Conservation (phyloP, 495 filamentous ascomycete species). For the Hapsidospora chrysogenum region DNA sequence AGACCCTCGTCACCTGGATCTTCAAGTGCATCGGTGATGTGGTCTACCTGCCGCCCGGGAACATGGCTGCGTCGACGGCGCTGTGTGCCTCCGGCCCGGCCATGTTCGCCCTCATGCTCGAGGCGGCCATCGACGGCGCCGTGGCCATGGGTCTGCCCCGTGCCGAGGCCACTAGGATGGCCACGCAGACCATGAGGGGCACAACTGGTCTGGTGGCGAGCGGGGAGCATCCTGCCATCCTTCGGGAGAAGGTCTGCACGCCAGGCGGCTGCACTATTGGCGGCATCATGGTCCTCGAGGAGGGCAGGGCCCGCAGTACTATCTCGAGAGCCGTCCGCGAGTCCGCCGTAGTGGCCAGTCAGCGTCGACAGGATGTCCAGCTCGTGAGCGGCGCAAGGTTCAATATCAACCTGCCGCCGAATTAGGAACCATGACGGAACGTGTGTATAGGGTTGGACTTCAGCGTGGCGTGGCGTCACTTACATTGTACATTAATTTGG, state of each 20-base stretch:
- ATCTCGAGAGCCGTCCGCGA: conserved; percentile 60
- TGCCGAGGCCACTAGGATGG: conserved; percentile 63
- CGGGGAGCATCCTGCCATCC: conserved; percentile 60
- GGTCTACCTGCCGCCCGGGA: conserved; percentile 40
- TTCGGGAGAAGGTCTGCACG: conserved; percentile 63
- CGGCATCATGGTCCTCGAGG: conserved; percentile 59
- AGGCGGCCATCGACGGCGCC: conserved; percentile 60
- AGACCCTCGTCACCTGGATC: conserved; percentile 54
- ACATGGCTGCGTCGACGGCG: conserved; percentile 61
- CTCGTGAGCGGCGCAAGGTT: conserved; percentile 17
- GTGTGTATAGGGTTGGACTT: too few species aligned
- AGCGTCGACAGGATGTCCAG: conserved; percentile 43
- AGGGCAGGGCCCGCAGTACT: conserved; percentile 51
- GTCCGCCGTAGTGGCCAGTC: conserved; percentile 58
- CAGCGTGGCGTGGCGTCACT: too few species aligned
- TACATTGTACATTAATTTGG: too few species aligned
- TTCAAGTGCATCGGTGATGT: conserved; percentile 56
- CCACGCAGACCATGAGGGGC: conserved; percentile 64
- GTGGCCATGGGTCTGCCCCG: conserved; percentile 69
- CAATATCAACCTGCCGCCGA: not conserved
- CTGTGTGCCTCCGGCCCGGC: conserved; percentile 67
- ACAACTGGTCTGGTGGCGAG: conserved; percentile 50
- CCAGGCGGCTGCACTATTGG: conserved; percentile 72
- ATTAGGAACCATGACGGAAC: too few species aligned
- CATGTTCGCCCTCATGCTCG: conserved; percentile 62